These are phyloP conservation scores for Pichia sp. DNA, from an alignment of 1,139 yeast genomes.

Conservation along the genomic window DNA sequence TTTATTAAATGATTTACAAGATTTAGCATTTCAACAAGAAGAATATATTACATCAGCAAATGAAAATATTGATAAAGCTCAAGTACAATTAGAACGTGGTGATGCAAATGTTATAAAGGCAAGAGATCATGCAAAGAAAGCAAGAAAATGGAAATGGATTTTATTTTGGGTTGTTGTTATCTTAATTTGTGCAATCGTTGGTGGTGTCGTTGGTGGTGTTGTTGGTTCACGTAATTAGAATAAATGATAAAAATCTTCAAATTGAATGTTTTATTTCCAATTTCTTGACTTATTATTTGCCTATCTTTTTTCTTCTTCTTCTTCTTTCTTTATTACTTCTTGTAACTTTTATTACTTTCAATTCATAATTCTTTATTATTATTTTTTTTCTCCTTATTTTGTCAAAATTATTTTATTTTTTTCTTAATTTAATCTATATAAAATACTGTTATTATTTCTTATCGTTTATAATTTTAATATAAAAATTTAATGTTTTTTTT, in stretches of 20 bases:
- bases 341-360: too few species aligned
- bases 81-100: slow-evolving; percentile 87
- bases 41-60: slow-evolving; percentile 79
- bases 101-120: slow-evolving; percentile 93
- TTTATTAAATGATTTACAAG: slow-evolving; percentile 94
- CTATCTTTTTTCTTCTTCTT: too few species aligned
- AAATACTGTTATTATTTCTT: too few species aligned
- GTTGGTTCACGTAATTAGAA: slow-evolving; percentile 26
- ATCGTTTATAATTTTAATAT: too few species aligned
- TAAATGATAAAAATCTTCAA: background rate
- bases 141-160: slow-evolving; percentile 89
- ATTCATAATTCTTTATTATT: too few species aligned
- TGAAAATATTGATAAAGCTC: slow-evolving; percentile 76
- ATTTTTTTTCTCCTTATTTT: too few species aligned
- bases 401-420: too few species aligned
- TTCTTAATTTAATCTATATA: too few species aligned
- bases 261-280: too few species aligned
- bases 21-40: slow-evolving; percentile 92
- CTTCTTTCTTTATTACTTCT: too few species aligned
- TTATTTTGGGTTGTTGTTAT: slow-evolving; percentile 63
- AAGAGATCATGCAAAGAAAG: slow-evolving; percentile 78
- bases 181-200: slow-evolving; percentile 58
- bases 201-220: slow-evolving; percentile 52
- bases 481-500: too few species aligned
- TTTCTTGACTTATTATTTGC: too few species aligned